A percentile compares a stretch with the other conserved stretches of the same genome.
Conservation (phyloP, 495 filamentous ascomycete species). For the Jackrogersella multiformis region DNA sequence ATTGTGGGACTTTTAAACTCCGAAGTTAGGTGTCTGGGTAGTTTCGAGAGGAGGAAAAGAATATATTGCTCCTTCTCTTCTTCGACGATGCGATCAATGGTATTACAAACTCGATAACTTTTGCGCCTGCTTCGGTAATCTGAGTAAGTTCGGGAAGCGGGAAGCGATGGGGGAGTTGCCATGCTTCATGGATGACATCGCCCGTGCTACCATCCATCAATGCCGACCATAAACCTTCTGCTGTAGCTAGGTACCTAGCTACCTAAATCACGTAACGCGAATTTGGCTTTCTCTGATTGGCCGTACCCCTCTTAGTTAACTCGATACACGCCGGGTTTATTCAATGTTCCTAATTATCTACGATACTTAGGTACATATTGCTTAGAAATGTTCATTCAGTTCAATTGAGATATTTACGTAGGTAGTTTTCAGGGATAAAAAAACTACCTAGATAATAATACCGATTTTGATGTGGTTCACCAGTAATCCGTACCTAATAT, state of each 20-base stretch:
- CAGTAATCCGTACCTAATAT: too few species aligned
- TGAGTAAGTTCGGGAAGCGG: neutral
- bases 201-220: neutral
- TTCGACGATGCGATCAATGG: too few species aligned
- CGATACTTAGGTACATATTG: neutral
- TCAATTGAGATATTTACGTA: too few species aligned
- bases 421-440: too few species aligned
- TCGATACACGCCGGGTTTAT: neutral
- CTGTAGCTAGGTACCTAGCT: neutral
- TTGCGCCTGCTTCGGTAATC: neutral
- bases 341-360: neutral
- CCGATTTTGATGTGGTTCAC: too few species aligned
- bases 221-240: neutral
- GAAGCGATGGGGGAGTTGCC: slow-evolving; percentile 4
- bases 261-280: slow-evolving; percentile 9
- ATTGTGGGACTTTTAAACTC: too few species aligned
- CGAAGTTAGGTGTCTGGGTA: too few species aligned
- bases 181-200: slow-evolving; percentile 24
- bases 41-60: too few species aligned
- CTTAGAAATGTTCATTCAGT: too few species aligned
- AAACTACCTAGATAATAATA: too few species aligned
- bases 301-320: neutral
- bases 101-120: neutral
- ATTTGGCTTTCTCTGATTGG: slow-evolving; percentile 7
- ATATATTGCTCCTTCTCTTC: too few species aligned